Evolutionary conservation across 169 alveolate species (phyloP).

Genomic region (Eimeria acervulina): DNA sequence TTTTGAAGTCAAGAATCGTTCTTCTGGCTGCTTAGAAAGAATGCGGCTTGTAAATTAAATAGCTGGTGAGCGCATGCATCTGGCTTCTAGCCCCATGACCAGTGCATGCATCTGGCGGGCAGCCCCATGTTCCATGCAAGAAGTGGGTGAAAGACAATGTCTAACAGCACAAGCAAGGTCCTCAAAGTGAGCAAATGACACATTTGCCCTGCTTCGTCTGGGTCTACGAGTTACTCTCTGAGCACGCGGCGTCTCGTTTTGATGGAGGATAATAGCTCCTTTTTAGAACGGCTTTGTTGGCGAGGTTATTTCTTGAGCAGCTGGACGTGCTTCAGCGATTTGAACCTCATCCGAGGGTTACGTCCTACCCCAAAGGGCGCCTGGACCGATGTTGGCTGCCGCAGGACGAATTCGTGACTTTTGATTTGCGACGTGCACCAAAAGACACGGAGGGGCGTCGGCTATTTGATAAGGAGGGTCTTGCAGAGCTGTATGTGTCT

Average conservation of each 20-base stretch:
- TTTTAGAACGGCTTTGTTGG: not conserved
- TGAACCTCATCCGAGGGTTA: not conserved
- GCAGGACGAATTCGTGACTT: not conserved
- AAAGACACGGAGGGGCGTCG: constrained; percentile 24
- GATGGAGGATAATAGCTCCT: constrained; percentile 15
- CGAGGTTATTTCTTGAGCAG: not conserved
- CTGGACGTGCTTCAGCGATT: not conserved
- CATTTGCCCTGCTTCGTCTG: not conserved
- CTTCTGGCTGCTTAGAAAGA: not conserved
- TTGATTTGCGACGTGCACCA: not conserved
- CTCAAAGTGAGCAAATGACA: not conserved
- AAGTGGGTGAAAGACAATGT: not conserved
- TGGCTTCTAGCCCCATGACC: constrained; percentile 50
- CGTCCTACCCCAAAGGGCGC: constrained; percentile 22
- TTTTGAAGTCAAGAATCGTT: not conserved
- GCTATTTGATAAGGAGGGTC: constrained; percentile 5
- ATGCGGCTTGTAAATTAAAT: not conserved
- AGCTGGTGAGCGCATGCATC: constrained; percentile 16
- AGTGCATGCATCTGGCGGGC: constrained; percentile 70
- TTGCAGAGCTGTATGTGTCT: not conserved
- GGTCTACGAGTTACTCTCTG: not conserved
- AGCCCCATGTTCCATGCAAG: constrained; percentile 46
- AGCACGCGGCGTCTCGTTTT: not conserved
- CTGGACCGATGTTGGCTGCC: constrained; percentile 1
- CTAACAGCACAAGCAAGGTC: not conserved